Evolutionary conservation across 352 stramenopile genomes (phyloP).

Genomic region (Hyphochytrium catenoides): DNA sequence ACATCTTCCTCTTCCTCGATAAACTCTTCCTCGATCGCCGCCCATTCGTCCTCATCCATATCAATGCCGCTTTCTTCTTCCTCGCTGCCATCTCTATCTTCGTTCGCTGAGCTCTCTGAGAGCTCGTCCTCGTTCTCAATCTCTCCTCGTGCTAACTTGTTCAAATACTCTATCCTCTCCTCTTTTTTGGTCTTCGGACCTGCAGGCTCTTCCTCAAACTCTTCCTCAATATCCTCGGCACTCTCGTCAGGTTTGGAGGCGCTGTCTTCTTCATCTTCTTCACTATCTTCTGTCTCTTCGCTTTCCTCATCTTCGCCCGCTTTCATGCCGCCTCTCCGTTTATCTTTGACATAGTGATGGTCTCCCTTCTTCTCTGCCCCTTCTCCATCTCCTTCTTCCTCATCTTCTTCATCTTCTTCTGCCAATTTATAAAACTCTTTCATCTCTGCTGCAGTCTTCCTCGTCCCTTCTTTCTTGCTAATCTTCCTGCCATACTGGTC

Average conservation of each 20-base stretch:
- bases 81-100: conserved; percentile 20
- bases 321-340: too few relatives aligned
- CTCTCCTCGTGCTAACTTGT: conserved; percentile 54
- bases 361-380: too few relatives aligned
- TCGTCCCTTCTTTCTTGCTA: conserved; percentile 37
- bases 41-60: conserved; percentile 5
- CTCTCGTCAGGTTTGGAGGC: conserved; percentile 2
- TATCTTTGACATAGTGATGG: too few relatives aligned
- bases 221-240: conserved; percentile 11
- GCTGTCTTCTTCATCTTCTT: too few relatives aligned
- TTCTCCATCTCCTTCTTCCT: conserved; percentile 5
- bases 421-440: conserved; percentile 54
- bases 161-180: conserved; percentile 44
- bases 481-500: conserved; percentile 56
- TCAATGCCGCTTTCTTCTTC: conserved; percentile 10
- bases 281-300: too few relatives aligned
- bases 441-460: too few relatives aligned
- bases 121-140: conserved; percentile 21
- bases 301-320: too few relatives aligned
- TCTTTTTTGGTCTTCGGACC: conserved; percentile 10
- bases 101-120: conserved; percentile 23
- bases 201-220: conserved; percentile 10
- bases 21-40: conserved; percentile 15
- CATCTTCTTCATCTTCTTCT: conserved; percentile 17
- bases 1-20: conserved; percentile 41